Evolutionary conservation across 140 eudicot genomes (phyloP), one percentile per base, ranked within the genome.

Genomic region (Bidens hawaiensis): DNA sequence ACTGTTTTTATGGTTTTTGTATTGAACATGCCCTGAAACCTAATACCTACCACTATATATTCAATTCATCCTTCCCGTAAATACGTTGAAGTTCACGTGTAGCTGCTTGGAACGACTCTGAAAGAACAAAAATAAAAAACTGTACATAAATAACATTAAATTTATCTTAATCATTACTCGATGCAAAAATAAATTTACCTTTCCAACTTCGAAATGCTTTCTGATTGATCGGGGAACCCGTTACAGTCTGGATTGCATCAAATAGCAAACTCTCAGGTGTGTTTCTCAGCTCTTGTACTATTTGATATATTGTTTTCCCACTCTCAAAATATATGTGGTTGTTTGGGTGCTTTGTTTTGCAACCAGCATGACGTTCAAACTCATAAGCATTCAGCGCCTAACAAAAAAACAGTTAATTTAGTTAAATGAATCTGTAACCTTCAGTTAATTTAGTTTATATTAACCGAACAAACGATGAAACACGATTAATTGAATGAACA

Each of bases 261-360:
- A 89, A 89, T 24, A 88, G 43, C 74, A 71, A 67, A 60, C 78
- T 76, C 63, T 71, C 82, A 0, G 97, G 82, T 4, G 95, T 85
- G 77, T 81, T 82, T 55, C 85, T 75, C 52, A 89, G 69, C 74
- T 85, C 95, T 67, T 89, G 95, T 12, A 89, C 97, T 27, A 85
- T 85, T 47, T 85, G 88, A 74, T 85, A 89, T 22, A 89, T 85
- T 3, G 95, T 82, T 79, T 82, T 85, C 52, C 91, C 97, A 31
- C 81, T 89, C 69, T 85, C 88, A 54, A 89, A 85, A 69, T 85
- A 89, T 75, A 89, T 89, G 78, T 85, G 90, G 71, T 82, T 89
- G 51, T 89, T 89, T 21, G 96, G 96, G 71, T 89, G 96, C 80
- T 89, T 89, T 34, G 96, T 85, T 75, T 89, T 85, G 77, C 88